Evolutionary conservation across 129 eudicot species (phyloP), one percentile per base, ranked within the genome.

Genomic region (Flaveria bidentis): DNA sequence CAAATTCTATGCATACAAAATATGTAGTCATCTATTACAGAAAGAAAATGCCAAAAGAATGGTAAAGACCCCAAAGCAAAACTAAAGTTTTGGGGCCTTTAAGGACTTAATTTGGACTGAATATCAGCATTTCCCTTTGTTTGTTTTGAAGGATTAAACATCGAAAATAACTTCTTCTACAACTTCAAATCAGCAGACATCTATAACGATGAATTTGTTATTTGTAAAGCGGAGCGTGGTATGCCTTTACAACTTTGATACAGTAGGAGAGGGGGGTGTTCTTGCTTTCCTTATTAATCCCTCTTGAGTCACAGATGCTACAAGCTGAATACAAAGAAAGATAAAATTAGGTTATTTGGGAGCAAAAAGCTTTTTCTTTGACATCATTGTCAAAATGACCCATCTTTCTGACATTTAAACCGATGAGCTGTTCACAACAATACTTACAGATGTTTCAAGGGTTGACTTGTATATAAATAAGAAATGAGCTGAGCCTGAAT

Each of bases 271-370:
- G 17, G 73, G 74, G 65, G 88, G 85, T 36, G 82, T 66, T 67
- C 80, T 82, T 4, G 81, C 85, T 75, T 77, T 86, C 87, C 99
- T 80, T 46, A 91, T 67, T 41, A 95, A 72, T 17, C 97, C 99
- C 80, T 95, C 99, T 89, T 95, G 99, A 50, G 85, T 85, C 67
- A 89, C 52, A 18, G 99, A 83, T 72, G 90, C 96, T 44, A 95
- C 87, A 73, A 91, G 97, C 99, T 95, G 92, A 57, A 81, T 76
- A 70, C 72, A 73, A 74, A 82, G 60, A 82, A 10, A 44, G 14
- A 83, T 44, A 62, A 41, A 41, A 28, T 12, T 9, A 72, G 14
- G 45, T 72, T 65, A 63, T 33, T 26, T 56, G 33, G 26, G 12
- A 78, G 11, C 16, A 14, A 68, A 30, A 46, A 33, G 45, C 39